Percentiles rank a stretch among this genome's conserved stretches.
Evolutionary conservation across 164 flowering plant genomes (phyloP).

Genomic region (Warburgia ugandensis): DNA sequence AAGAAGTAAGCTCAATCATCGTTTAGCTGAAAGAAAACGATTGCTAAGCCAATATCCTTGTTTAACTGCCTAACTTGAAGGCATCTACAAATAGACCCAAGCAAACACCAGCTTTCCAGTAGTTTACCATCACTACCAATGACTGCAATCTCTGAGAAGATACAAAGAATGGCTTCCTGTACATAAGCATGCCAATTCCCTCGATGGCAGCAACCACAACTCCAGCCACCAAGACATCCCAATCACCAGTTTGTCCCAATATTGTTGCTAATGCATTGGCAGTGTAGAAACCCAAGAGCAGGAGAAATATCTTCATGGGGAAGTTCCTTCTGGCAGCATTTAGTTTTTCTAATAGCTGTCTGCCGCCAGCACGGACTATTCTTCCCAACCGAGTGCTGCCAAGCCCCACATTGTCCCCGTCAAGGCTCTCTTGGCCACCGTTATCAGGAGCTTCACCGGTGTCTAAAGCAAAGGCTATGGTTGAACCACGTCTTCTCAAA

Average conservation of each 20-base stretch:
- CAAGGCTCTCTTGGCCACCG: conserved; percentile 35
- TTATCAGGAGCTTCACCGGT: conserved; percentile 53
- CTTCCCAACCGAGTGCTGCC: conserved; percentile 79
- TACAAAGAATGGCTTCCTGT: conserved; percentile 40
- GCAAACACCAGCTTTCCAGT: conserved; percentile 97
- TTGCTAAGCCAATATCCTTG: no score
- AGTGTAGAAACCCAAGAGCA: conserved; percentile 83
- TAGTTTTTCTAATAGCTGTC: conserved; percentile 60
- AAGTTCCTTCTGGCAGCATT: conserved; percentile 77
- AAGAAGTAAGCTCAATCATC: no score
- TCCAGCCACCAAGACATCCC: conserved; percentile 97
- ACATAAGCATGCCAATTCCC: conserved; percentile 89
- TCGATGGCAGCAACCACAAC: conserved; percentile 94
- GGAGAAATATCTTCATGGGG: conserved; percentile 85
- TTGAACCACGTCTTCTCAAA: conserved; percentile 34
- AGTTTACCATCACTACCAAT: conserved; percentile 71
- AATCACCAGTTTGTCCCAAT: conserved; percentile 94
- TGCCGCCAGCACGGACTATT: conserved; percentile 69
- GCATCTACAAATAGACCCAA: conserved; percentile 98
- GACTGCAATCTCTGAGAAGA: conserved; percentile 45
- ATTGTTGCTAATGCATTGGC: conserved; percentile 95
- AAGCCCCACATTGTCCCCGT: conserved; percentile 35
- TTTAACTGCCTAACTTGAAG: conserved; percentile 77
- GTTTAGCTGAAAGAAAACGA: no score
- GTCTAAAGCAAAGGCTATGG: conserved; percentile 54